Conservation (phyloP, 345 rosid genomes). For the Sonneratia alba region DNA sequence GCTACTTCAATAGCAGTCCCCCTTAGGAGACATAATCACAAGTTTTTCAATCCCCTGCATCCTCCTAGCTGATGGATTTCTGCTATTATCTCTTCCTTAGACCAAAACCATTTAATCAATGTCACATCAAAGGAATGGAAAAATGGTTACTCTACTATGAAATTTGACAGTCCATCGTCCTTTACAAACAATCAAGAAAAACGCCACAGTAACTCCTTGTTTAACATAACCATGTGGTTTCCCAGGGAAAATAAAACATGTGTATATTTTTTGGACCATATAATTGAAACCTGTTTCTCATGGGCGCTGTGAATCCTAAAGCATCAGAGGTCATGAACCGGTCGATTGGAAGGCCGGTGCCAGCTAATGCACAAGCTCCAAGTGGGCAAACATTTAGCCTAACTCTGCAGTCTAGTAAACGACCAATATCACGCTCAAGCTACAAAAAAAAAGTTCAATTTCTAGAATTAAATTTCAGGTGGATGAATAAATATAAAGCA, state of each 20-base stretch:
- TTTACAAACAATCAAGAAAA: neutral
- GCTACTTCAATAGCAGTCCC: too few species aligned
- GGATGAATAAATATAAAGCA: neutral
- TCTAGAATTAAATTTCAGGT: neutral
- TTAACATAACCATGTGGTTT: neutral
- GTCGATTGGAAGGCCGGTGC: slow-evolving; percentile 88
- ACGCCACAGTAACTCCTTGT: neutral
- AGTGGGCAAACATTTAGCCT: slow-evolving; percentile 79
- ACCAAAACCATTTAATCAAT: neutral
- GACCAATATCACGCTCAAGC: slow-evolving; percentile 93
- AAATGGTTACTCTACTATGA: neutral
- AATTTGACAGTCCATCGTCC: neutral
- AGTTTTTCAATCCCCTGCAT: too few species aligned
- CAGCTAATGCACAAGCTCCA: slow-evolving; percentile 98
- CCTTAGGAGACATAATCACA: too few species aligned
- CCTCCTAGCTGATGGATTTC: neutral
- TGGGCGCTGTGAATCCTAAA: slow-evolving; percentile 73
- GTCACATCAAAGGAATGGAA: neutral
- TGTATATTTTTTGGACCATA: neutral
- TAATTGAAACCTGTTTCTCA: slow-evolving; percentile 75
- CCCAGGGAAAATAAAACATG: neutral
- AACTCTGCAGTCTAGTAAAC: slow-evolving; percentile 61
- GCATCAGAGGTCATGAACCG: slow-evolving; percentile 72
- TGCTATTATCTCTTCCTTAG: neutral
- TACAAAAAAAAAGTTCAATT: slow-evolving; percentile 26